Conservation (phyloP, 2,329 filamentous ascomycete species). For the Apiospora phragmitis region DNA sequence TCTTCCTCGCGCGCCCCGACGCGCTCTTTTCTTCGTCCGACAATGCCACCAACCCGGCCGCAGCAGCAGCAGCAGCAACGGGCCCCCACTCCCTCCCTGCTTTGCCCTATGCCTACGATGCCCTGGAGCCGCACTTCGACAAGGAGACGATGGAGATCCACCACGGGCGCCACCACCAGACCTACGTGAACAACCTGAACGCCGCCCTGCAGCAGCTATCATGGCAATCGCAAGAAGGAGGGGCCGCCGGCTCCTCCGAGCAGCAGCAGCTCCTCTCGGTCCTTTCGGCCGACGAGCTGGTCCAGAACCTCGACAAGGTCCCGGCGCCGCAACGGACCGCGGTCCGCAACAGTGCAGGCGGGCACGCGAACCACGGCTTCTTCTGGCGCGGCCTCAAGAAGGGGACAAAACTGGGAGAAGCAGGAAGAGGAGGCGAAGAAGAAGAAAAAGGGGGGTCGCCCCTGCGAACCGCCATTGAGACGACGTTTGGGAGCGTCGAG, state of each 20-base stretch:
- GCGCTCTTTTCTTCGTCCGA: background rate
- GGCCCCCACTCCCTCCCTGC: background rate
- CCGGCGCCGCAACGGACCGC: background rate
- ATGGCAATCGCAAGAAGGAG: background rate
- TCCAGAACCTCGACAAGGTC: background rate
- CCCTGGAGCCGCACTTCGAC: slow-evolving; percentile 11
- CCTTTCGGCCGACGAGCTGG: background rate
- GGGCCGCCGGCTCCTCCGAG: background rate
- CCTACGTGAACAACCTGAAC: slow-evolving; percentile 9
- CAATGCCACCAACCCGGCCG: no score
- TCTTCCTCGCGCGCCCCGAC: background rate
- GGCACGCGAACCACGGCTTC: slow-evolving; percentile 4
- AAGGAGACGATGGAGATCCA: slow-evolving; percentile 8
- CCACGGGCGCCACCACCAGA: slow-evolving; percentile 8
- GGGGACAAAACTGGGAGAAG: no score
- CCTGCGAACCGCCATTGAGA: background rate
- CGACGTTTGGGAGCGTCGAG: background rate
- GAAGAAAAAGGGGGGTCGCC: no score
- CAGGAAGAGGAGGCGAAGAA: no score
- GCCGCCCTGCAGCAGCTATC: background rate
- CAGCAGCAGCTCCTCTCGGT: background rate
- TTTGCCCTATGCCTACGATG: slow-evolving; percentile 9
- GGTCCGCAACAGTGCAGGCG: slow-evolving; percentile 6
- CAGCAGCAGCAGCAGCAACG: background rate
- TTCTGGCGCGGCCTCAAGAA: slow-evolving; percentile 10